Base-by-base conservation (phyloP, 306 rosid genomes). In the Medicago truncatula region DNA sequence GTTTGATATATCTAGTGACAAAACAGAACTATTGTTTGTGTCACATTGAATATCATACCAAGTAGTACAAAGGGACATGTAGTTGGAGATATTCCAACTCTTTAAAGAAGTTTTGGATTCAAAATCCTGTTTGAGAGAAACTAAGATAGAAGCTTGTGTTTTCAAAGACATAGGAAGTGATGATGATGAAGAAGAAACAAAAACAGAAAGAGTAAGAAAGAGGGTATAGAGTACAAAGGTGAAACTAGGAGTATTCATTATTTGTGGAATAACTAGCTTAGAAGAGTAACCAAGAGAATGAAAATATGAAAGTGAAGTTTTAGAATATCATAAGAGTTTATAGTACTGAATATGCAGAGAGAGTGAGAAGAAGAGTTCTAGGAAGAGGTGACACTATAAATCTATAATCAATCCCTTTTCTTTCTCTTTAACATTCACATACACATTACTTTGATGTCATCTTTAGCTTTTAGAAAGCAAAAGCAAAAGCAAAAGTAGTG, bases 1-100 rank as follows among this genome's bases (percentile, higher is more conserved):
- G 81, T 85, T 84, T 73, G 98, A 86, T 65, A 93, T 74, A 69
- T 91, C 92, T 1, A 93, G 21, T 31, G 96, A 88, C 36, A 91
- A 76, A n/a, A 91, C 87, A 16, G 86, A 80, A 56, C 15, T 79
- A 50, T 81, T 86, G 44, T 39, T 56, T 18, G 18, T 34, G 83
- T 89, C 88, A 79, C 98, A 93, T 67, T 74, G 65, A 79, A 93
- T 78, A 3, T 96, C 98, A 41, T 67, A 25, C 98, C 98, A 93
- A 74, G 96, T 16, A n/a, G 20, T 66, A 78, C 98, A 93, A n/a
- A 93, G 86, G 36, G 74, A 82, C 77, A 80, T 56, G 81, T 76
- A 74, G 82, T 91, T 88, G 13, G 94, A 83, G 20, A 71, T 73
- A 58, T 88, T 76, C 98, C 98, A 93, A 40, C 44, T 60, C 7